Evolutionary conservation across 371 early-diverging fungal species (phyloP).

Genomic region (Mucor lusitanicus): DNA sequence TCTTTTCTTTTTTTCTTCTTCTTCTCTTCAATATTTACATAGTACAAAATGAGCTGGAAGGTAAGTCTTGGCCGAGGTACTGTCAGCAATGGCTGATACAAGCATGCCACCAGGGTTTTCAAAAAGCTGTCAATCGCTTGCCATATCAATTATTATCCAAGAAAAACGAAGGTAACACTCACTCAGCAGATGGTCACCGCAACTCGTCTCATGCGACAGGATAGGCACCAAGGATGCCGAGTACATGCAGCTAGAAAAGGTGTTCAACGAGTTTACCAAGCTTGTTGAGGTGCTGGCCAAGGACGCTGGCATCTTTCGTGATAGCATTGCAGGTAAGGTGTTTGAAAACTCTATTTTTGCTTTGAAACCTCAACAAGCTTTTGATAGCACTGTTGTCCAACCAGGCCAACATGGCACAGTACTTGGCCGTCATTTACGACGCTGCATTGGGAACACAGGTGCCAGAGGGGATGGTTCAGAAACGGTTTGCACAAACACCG

Average conservation of each 20-base stretch:
- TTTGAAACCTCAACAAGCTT: not conserved
- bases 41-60: constrained; percentile 11
- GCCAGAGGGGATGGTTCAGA: constrained; percentile 38
- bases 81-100: not conserved
- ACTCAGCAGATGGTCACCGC: not conserved
- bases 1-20: not conserved
- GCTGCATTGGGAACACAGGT: constrained; percentile 26
- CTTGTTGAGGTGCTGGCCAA: constrained; percentile 58
- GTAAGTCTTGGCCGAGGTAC: not conserved
- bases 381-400: constrained; percentile 57
- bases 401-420: constrained; percentile 63
- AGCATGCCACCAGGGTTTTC: constrained; percentile 20
- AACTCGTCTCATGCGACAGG: not conserved
- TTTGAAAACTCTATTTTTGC: too few species aligned
- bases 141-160: constrained; percentile 49
- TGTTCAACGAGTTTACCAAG: constrained; percentile 61
- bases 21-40: not conserved
- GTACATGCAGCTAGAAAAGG: constrained; percentile 61
- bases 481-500: constrained; percentile 42
- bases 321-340: constrained; percentile 62
- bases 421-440: constrained; percentile 58
- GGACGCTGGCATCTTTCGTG: constrained; percentile 77
- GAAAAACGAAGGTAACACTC: constrained; percentile 42
- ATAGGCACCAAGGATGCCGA: constrained; percentile 73
- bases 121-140: constrained; percentile 35